These are phyloP conservation scores for Cyclotella sp. DNA, from an alignment of 108 stramenopile species.

Conservation along the genomic window DNA sequence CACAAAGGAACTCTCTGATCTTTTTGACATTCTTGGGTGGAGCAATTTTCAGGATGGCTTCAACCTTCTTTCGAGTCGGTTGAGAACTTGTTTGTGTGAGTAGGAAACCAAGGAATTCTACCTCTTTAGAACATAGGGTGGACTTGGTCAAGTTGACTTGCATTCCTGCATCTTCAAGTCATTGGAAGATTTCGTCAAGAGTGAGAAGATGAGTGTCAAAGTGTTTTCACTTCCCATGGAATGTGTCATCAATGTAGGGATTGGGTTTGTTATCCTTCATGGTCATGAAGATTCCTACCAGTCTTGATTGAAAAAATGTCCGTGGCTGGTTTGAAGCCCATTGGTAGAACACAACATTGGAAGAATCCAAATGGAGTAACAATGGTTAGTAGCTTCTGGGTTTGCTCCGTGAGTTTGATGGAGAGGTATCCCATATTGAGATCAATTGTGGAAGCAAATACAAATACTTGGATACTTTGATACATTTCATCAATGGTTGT, in stretches of 20 bases:
- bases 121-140: neutral
- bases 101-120: conserved; percentile 2
- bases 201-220: neutral
- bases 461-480: neutral
- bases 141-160: neutral
- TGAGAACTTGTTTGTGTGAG: neutral
- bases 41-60: neutral
- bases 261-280: neutral
- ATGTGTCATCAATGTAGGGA: conserved; percentile 7
- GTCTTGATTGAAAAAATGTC: conserved; percentile 19
- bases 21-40: neutral
- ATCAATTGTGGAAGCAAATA: neutral
- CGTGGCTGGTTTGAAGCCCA: conserved; percentile 17
- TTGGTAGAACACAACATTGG: neutral
- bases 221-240: neutral
- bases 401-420: neutral
- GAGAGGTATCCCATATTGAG: conserved; percentile 28
- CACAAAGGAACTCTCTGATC: neutral
- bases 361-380: conserved; percentile 8
- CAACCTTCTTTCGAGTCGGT: neutral
- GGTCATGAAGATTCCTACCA: neutral
- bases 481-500: conserved; percentile 7
- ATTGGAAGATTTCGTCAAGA: neutral
- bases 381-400: conserved; percentile 15
- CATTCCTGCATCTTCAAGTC: neutral